Conservation (phyloP, 2,329 filamentous ascomycete genomes). For the Trichoderma oligosporum region DNA sequence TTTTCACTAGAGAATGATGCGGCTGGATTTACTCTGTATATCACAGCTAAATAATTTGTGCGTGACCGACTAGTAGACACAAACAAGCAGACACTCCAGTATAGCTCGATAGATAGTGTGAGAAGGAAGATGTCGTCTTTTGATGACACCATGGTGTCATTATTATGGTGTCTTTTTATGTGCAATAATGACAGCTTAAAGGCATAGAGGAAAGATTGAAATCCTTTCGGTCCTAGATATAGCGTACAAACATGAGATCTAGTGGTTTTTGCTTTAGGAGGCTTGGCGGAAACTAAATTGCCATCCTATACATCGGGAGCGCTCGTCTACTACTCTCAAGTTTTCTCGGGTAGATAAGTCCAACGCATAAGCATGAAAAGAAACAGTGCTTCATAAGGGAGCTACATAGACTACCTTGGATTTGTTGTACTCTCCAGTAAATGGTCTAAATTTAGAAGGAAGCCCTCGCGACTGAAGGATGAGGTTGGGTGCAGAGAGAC, state of each 20-base stretch:
- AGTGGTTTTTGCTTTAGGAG: neutral
- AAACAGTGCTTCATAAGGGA: too few relatives aligned
- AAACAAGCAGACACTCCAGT: neutral
- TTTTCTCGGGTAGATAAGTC: neutral
- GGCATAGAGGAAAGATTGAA: neutral
- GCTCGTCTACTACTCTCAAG: neutral
- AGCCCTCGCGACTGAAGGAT: too few relatives aligned
- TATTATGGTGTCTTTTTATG: neutral
- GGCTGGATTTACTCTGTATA: neutral
- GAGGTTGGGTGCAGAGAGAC: too few relatives aligned
- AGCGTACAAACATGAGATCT: neutral
- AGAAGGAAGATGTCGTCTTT: conserved; percentile 4
- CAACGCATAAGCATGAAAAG: too few relatives aligned
- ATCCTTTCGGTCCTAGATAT: neutral
- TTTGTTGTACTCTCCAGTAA: too few relatives aligned
- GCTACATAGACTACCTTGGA: too few relatives aligned
- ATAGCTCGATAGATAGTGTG: neutral
- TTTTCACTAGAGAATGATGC: neutral
- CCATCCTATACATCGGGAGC: neutral
- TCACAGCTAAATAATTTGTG: too few relatives aligned
- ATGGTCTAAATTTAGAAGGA: too few relatives aligned
- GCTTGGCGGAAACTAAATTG: neutral
- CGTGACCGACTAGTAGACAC: neutral
- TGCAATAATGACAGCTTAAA: neutral
- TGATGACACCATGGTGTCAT: conserved; percentile 14